A percentile compares a stretch with the other conserved stretches of the same genome.
These are phyloP conservation scores for Aristolochia contorta DNA, from an alignment of 164 flowering plant species.

Conservation along the genomic window DNA sequence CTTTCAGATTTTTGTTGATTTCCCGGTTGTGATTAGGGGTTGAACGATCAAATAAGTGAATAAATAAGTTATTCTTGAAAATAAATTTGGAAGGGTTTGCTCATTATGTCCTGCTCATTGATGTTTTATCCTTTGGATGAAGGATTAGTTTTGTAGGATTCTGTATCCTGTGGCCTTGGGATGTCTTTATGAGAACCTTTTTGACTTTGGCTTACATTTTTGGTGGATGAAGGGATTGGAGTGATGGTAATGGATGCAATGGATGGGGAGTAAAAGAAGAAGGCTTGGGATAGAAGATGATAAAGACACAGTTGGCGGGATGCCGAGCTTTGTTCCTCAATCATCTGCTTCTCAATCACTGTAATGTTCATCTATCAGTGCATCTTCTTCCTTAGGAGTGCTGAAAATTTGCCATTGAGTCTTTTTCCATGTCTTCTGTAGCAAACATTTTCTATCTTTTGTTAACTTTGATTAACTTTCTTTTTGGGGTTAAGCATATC, in stretches of 20 bases:
- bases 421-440: no score
- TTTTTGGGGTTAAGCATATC: no score
- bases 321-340: slow-evolving; percentile 15
- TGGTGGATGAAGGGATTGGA: slow-evolving; percentile 1
- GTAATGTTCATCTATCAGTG: not conserved
- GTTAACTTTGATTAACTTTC: no score
- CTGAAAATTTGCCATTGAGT: no score
- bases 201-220: not conserved
- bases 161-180: not conserved
- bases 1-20: no score
- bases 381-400: not conserved
- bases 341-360: not conserved
- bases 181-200: not conserved
- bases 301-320: slow-evolving; percentile 9
- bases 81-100: no score
- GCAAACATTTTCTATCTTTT: no score
- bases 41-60: no score
- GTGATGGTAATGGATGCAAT: slow-evolving; percentile 1
- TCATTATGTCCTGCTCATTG: no score
- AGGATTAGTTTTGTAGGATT: not conserved
- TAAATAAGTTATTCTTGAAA: no score
- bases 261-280: slow-evolving; percentile 8
- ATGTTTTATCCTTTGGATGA: not conserved
- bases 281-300: slow-evolving; percentile 8
- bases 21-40: no score